Base-by-base conservation (phyloP, 2,329 filamentous ascomycete genomes). In the Exserohilum rostratum region DNA sequence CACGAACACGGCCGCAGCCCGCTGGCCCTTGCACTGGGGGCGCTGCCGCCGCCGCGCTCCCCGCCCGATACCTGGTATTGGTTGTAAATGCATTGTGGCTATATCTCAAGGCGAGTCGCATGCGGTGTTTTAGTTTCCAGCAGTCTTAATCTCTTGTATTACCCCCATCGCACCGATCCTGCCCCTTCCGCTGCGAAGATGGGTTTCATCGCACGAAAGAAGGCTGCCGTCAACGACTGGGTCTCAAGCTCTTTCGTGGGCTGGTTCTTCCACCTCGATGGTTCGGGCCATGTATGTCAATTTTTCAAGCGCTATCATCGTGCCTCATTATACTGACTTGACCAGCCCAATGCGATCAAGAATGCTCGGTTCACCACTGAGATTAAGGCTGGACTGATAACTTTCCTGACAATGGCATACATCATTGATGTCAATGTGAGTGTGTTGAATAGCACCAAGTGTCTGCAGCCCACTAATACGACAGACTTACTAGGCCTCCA, bases 291-390 rank as follows among this genome's bases (percentile, higher is more conserved):
- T 84, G 89, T 91, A 83, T 80, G 87, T 83, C 17, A 7, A n/a
- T 17, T 39, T 31, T 15, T 12, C 34, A 6, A n/a, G 5, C 38
- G 31, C 25, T 22, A 13, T 11, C 10, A 22, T 11, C 10, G 20
- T 12, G 57, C 6, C 6, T 27, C 55, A 39, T 25, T 45, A 35
- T 55, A 44, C 64, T 68, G 49, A 66, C 49, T 9, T 31, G 11
- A 18, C 56, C 55, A 90, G 87, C 84, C 82, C 61, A 84, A 82
- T 65, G 87, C 90, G 71, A 86, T 90, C 46, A 88, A 90, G 70
- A 87, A 87, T 25, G 88, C 90, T 22, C 82, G 83, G 63, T 96
- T 96, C 79, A 86, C 91, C 68, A 96, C 91, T 44, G 91, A 96
- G 77, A 79, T 96, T 46, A 87, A 91, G 55, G 91, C 90, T 53